Base-by-base conservation (phyloP, 345 rosid species). In the Luvunga scandens region DNA sequence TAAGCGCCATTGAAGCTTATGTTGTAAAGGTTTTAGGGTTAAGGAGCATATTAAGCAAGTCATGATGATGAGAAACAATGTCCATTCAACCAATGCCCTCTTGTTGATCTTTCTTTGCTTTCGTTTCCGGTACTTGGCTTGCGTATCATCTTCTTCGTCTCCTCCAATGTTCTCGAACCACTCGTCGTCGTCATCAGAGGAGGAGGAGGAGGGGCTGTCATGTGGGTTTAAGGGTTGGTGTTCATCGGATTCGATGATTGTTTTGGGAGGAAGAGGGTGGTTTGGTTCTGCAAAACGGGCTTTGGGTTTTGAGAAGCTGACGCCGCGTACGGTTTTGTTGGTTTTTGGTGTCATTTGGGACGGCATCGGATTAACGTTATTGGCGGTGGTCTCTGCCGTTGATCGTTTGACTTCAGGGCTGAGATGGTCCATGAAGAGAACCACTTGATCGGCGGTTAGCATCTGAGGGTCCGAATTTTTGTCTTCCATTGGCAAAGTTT, bases 281-380 rank as follows among this genome's bases (percentile, higher is more conserved):
- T 27, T 69, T 10, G 72, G 21, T 73, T 89, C 91, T 5, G 81
- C 71, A 68, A 87, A 87, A 60, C 91, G 88, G 55, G 91, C 77
- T 83, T 72, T 87, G 75, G 91, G 86, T 76, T 84, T 89, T 60
- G 90, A 82, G 79, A 89, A 79, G 81, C 75, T 72, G 69, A 85
- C 84, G 48, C 78, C 81, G 67, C 63, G 83, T 59, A 80, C 77
- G 22, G 85, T 69, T 66, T 83, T 86, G 66, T 83, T 86, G 59
- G 81, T 25, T 59, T 69, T 55, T 2, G 74, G 13, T 1, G 81
- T 75, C 16, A 71, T 25, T 36, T 62, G 77, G 18, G 33, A 0
- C 24, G 31, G 14, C 9, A 24, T 31, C 30, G 82, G 73, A 16
- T 77, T 74, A 19, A 28, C 61, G 2, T 77, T 71, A 19, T 56